These are phyloP conservation scores for Tulasnella sp. DNA, from an alignment of 768 basidiomycete species.

Conservation along the genomic window DNA sequence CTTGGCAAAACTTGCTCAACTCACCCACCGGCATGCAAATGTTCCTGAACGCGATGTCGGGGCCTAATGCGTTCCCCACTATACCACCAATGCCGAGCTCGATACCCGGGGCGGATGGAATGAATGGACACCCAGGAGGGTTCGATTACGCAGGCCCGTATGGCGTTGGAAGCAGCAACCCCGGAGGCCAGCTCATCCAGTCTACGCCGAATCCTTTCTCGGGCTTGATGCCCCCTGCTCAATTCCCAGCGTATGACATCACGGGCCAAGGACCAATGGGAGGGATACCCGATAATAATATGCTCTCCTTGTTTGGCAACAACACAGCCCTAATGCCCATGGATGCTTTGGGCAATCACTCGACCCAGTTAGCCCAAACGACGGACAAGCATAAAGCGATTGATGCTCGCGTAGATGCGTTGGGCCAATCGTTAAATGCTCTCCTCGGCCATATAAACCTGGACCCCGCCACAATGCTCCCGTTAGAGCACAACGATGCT, in stretches of 20 bases:
- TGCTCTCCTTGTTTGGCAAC: background rate
- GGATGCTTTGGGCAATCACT: slow-evolving; percentile 21
- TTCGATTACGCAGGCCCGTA: background rate
- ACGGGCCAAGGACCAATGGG: background rate
- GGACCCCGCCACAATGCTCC: slow-evolving; percentile 36
- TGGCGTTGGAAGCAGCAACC: background rate
- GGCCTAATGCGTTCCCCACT: background rate
- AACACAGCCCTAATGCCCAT: background rate
- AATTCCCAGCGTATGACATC: background rate
- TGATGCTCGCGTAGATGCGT: slow-evolving; percentile 60
- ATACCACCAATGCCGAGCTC: background rate
- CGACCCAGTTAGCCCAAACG: background rate
- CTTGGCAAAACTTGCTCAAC: slow-evolving; percentile 32
- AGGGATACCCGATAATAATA: background rate
- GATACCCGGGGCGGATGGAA: background rate
- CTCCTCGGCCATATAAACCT: slow-evolving; percentile 65
- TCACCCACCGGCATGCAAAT: slow-evolving; percentile 29
- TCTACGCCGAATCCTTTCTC: background rate
- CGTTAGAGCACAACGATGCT: background rate
- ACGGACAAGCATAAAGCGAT: slow-evolving; percentile 36
- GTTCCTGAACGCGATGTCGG: slow-evolving; percentile 26
- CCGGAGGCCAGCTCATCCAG: background rate
- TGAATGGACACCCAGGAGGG: background rate
- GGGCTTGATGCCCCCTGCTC: background rate
- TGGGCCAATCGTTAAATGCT: slow-evolving; percentile 59